These are phyloP conservation scores for Myriosclerotinia curreyana DNA, from an alignment of 2,329 filamentous ascomycete species.

Conservation along the genomic window DNA sequence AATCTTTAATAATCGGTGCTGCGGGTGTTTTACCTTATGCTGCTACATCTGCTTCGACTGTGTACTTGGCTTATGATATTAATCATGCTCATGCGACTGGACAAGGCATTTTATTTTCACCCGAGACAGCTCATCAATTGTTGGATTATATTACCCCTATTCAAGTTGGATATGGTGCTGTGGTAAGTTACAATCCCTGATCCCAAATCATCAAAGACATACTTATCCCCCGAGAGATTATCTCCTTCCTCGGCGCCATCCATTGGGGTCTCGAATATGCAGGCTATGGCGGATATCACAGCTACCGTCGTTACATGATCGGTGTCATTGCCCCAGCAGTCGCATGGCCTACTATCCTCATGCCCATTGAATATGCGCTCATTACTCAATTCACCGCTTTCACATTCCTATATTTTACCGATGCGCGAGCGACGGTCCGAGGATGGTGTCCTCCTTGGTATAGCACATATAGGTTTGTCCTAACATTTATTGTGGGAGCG, in stretches of 20 bases:
- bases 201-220: background rate
- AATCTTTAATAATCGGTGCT: constrained; percentile 65
- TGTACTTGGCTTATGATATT: constrained; percentile 79
- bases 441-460: constrained; percentile 89
- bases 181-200: constrained; percentile 51
- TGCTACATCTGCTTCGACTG: constrained; percentile 76
- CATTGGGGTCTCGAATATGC: constrained; percentile 92
- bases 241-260: constrained; percentile 89
- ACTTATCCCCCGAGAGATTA: constrained; percentile 54
- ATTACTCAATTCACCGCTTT: constrained; percentile 85
- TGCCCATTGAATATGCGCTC: constrained; percentile 80
- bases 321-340: constrained; percentile 75
- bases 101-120: constrained; percentile 59
- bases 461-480: constrained; percentile 81
- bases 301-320: constrained; percentile 77
- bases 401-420: constrained; percentile 79
- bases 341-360: constrained; percentile 85
- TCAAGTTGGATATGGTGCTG: constrained; percentile 86
- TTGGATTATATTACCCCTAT: constrained; percentile 78
- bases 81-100: constrained; percentile 64
- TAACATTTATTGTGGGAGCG: constrained; percentile 84
- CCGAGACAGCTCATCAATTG: constrained; percentile 67
- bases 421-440: constrained; percentile 65
- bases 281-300: constrained; percentile 61
- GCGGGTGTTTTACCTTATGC: constrained; percentile 84